These are phyloP conservation scores for Gossypium raimondii DNA, from an alignment of 345 rosid species.

Conservation along the genomic window DNA sequence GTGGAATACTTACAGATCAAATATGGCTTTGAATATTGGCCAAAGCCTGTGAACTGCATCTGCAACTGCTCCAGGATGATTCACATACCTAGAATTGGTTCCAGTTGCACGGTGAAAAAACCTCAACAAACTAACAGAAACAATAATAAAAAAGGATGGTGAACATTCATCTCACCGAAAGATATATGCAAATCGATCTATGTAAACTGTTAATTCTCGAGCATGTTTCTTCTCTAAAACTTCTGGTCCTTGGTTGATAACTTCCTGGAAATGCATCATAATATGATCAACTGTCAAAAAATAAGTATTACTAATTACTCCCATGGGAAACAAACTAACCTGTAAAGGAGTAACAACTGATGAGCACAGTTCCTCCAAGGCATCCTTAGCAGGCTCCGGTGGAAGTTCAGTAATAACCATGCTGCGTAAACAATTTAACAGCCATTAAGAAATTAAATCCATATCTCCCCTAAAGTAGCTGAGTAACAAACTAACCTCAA, in stretches of 20 bases:
- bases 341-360: constrained; percentile 84
- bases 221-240: constrained; percentile 82
- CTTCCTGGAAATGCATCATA: constrained; percentile 49
- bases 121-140: constrained; percentile 11
- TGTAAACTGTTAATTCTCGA: constrained; percentile 85
- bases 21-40: constrained; percentile 86
- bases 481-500: constrained; percentile 51
- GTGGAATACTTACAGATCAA: constrained; percentile 68
- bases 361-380: constrained; percentile 75
- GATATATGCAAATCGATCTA: constrained; percentile 93
- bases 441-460: constrained; percentile 23
- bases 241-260: constrained; percentile 66
- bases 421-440: constrained; percentile 44
- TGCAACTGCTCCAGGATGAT: constrained; percentile 96
- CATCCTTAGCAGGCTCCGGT: constrained; percentile 73
- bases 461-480: constrained; percentile 6
- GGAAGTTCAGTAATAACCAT: constrained; percentile 95
- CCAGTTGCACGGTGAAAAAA: constrained; percentile 22
- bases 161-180: constrained; percentile 59
- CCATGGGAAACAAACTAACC: constrained; percentile 38
- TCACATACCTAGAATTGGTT: constrained; percentile 63
- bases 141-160: background rate
- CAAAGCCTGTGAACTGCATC: constrained; percentile 86
- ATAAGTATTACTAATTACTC: background rate
- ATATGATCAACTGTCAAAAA: constrained; percentile 10